phyloP scores from a whole-genome alignment of 2,329 filamentous ascomycete species.

The Microcera coccophila region DNA sequence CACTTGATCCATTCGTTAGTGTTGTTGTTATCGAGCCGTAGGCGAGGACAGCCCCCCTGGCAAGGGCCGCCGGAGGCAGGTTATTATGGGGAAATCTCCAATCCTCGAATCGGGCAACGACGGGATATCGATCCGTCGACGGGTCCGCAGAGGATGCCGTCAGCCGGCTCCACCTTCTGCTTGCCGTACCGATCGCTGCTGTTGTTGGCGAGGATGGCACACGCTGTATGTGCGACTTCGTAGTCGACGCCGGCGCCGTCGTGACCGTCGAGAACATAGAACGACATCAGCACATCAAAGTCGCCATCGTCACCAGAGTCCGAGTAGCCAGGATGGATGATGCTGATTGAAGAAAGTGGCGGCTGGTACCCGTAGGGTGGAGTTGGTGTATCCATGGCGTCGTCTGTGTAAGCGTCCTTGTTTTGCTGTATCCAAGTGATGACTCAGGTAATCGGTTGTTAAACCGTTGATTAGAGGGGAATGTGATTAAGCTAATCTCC shows the following conservation, averaged over 20 bases:
- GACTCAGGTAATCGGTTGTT: too few species aligned
- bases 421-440: too few species aligned
- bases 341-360: background rate
- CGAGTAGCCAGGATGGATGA: background rate
- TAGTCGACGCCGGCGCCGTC: background rate
- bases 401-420: too few species aligned
- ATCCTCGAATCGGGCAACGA: conserved; percentile 2
- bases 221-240: conserved; percentile 2
- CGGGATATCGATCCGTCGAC: background rate
- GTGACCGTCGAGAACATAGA: too few species aligned
- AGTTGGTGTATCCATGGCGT: too few species aligned
- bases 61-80: too few species aligned
- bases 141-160: background rate
- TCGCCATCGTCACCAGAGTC: background rate
- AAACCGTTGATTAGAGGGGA: too few species aligned
- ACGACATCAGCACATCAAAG: background rate
- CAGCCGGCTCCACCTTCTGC: background rate
- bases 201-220: background rate
- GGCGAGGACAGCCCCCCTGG: too few species aligned
- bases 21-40: too few species aligned
- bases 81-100: conserved; percentile 2
- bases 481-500: background rate
- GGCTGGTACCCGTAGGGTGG: too few species aligned
- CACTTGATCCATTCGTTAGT: too few species aligned
- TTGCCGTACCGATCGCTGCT: conserved; percentile 2